Evolutionary conservation across 441 rosid genomes (phyloP).

Genomic region (Daphne laureola): DNA sequence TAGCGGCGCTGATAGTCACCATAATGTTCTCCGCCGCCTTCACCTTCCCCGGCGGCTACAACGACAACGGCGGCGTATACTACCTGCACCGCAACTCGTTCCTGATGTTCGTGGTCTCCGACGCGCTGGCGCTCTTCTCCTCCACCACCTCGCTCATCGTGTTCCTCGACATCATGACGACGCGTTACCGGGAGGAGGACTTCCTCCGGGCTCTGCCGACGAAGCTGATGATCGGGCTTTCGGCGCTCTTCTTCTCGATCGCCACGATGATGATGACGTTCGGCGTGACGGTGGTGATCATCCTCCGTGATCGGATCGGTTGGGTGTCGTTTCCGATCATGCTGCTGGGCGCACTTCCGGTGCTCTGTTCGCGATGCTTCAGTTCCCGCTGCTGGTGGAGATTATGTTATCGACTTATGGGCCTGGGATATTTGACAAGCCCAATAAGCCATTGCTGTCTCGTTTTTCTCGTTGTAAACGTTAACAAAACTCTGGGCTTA

Average conservation of each 20-base stretch:
- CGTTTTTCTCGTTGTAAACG: background rate
- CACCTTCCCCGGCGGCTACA: conserved; percentile 48
- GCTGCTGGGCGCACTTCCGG: conserved; percentile 47
- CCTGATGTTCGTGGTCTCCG: conserved; percentile 42
- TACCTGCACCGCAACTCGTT: conserved; percentile 21
- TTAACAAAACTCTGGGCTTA: no score
- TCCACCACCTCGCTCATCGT: conserved; percentile 58
- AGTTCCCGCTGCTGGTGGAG: conserved; percentile 67
- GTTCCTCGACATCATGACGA: conserved; percentile 64
- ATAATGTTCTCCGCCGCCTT: conserved; percentile 65
- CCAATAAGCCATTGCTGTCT: conserved; percentile 25
- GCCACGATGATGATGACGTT: conserved; percentile 67
- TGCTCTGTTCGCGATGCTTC: conserved; percentile 54
- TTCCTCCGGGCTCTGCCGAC: conserved; percentile 54
- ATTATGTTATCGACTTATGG: conserved; percentile 52
- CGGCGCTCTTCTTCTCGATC: conserved; percentile 57
- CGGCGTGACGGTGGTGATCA: conserved; percentile 28
- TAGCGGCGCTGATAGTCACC: conserved; percentile 65
- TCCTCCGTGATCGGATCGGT: conserved; percentile 19
- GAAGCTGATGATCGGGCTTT: conserved; percentile 56
- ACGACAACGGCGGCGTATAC: conserved; percentile 29
- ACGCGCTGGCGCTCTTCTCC: conserved; percentile 52
- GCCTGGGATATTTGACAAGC: conserved; percentile 62
- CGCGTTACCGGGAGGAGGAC: conserved; percentile 67
- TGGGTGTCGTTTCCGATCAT: conserved; percentile 44